Conservation (phyloP, 768 basidiomycete genomes). For the Clathrus columnatus region DNA sequence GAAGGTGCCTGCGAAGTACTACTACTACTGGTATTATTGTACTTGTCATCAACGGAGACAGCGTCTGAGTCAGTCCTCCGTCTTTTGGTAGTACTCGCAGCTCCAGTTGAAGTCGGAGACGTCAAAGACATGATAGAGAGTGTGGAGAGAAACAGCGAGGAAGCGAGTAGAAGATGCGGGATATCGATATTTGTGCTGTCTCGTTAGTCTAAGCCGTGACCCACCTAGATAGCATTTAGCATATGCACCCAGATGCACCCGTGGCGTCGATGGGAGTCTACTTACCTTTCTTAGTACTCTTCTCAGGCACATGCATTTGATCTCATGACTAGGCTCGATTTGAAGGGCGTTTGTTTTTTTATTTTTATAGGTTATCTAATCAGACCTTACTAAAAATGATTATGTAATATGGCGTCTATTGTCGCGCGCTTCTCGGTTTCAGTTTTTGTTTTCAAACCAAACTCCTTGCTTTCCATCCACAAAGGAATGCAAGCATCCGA, state of each 20-base stretch:
- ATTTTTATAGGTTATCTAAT: too few relatives aligned
- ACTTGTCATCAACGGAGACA: not conserved
- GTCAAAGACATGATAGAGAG: slow-evolving; percentile 53
- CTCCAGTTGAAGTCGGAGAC: slow-evolving; percentile 48
- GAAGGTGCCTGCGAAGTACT: not conserved
- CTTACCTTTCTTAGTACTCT: not conserved
- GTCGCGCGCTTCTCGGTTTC: not conserved
- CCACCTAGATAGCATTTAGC: not conserved
- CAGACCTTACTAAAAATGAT: too few relatives aligned
- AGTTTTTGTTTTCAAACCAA: too few relatives aligned
- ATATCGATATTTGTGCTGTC: not conserved
- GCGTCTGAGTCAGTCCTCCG: slow-evolving; percentile 27
- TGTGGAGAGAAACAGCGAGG: not conserved
- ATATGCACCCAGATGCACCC: not conserved
- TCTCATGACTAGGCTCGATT: too few relatives aligned
- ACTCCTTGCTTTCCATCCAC: not conserved
- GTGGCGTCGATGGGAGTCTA: not conserved
- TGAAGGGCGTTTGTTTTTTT: too few relatives aligned
- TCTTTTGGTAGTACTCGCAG: slow-evolving; percentile 49
- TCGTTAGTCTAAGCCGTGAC: not conserved
- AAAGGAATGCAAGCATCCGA: not conserved
- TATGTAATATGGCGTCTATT: too few relatives aligned
- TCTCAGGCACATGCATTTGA: too few relatives aligned
- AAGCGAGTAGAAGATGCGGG: not conserved
- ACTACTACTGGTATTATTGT: not conserved